Base-by-base conservation (phyloP, 371 early-diverging fungal genomes). In the Coemansia sp. region DNA sequence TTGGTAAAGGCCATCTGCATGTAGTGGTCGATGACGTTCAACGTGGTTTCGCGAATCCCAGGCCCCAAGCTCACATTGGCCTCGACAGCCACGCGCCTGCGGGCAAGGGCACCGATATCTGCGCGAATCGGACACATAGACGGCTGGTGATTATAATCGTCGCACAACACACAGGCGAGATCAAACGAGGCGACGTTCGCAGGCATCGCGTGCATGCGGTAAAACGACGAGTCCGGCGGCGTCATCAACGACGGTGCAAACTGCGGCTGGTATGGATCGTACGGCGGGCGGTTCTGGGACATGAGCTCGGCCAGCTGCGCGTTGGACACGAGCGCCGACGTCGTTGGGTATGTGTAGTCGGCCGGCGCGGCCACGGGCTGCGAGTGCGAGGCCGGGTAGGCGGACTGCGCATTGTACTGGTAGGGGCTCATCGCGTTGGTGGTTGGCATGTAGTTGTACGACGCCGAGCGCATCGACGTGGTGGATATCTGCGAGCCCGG, bases 101-200 rank as follows among this genome's bases (percentile, higher is more conserved):
- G 38, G 12, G 49, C 48, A 65, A 68, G 20, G 2, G 40, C 11
- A 9, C 36, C 14, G 9, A 65, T 48, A 16, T 54, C 40, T 1
- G 4, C 26, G 26, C 49, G 57, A 4, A 26, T 26, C 4, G 65
- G 57, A n/a, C 68, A 68, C 1, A 3, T 0, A 2, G 65, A 34
- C 10, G 65, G 54, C 31, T 31, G 9, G 20, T 68, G 68, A 0
- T 36, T 31, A 1, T 55, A 57, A 14, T 51, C 49, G 7, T 57
- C 47, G 30, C 67, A 67, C 36, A 67, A 35, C 45, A 49, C 39
- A 3, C 67, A 67, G 2, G 57, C 57, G 57, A 67, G 31, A 11
- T 67, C 67, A 9, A 34, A 63, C 14, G 45, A 35, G 1, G 55
- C 12, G 11, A 10, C 36, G 10, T 12, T 30, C 4, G 2, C 40